Base-by-base conservation (phyloP, 495 filamentous ascomycete genomes). In the Penicillium nucicola region DNA sequence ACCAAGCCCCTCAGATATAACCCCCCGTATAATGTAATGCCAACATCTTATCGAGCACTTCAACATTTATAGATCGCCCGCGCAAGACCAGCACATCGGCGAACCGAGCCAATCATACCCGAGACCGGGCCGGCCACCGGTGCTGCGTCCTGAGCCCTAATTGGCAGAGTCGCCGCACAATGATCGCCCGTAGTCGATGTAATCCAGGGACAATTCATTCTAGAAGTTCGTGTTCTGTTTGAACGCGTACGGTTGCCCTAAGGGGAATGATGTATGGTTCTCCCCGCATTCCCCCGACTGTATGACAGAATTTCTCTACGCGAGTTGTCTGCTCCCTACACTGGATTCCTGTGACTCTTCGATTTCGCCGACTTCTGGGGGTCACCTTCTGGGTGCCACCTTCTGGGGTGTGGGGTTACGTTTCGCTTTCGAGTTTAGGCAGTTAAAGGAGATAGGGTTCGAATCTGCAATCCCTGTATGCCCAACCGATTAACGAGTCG, bases 71-170 rank as follows among this genome's bases (percentile, higher is more conserved):
- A 65, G 61, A 65, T 65, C 58, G 50, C 36, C 18, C 39, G 42
- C 40, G 19, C 23, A 48, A 36, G 15, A 36, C 45, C 43, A 51
- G 53, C 44, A 48, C 49, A 19, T 57, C 61, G 61, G 61, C 36
- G 45, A 45, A 38, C 12, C 25, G 32, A 30, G 5, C 61, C 61
- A 65, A 65, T 65, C 30, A 62, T 6, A 44, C 4, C 3, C 11
- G 17, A 13, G 42, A 62, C 61, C 61, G 61, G 61, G 47, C 56
- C 55, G 59, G 59, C 35, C 5, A 36, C 58, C 61, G 61, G 61
- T 59, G 61, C n/a, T 55, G 50, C 18, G 52, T 37, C 25, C 23
- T 37, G 19, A 17, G 28, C 33, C 13, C 12, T 62, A 35, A 62
- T 64, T 64, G 61, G 61, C n/a, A 10, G 0, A 9, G 12, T 9